These are phyloP conservation scores for Didymella exigua DNA, from an alignment of 2,329 filamentous ascomycete genomes.

Conservation along the genomic window DNA sequence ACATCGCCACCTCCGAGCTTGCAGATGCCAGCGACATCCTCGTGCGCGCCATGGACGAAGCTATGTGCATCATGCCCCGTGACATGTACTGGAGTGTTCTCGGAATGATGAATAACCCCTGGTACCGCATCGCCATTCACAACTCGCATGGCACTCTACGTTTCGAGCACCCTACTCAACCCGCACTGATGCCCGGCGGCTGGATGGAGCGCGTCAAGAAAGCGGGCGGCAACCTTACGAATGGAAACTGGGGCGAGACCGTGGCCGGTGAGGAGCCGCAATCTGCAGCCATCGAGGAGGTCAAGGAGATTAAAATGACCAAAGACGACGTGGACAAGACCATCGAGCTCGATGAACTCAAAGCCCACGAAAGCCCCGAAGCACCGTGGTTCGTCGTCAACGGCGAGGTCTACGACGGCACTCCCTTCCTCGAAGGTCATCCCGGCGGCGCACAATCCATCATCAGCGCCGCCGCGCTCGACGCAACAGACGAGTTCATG, in stretches of 20 bases:
- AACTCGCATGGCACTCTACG: conserved; percentile 64
- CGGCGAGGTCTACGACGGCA: conserved; percentile 88
- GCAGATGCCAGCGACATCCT: conserved; percentile 72
- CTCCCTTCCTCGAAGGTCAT: conserved; percentile 77
- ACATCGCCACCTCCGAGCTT: conserved; percentile 68
- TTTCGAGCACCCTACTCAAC: conserved; percentile 90
- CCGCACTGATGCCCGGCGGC: conserved; percentile 75
- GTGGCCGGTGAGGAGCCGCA: conserved; percentile 58
- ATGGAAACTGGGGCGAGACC: conserved; percentile 84
- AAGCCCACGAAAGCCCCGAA: conserved; percentile 66
- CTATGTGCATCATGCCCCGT: conserved; percentile 81
- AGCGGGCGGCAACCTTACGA: conserved; percentile 75
- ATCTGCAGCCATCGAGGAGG: conserved; percentile 54
- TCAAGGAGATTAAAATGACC: conserved; percentile 76
- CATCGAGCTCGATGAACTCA: conserved; percentile 75
- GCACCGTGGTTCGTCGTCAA: conserved; percentile 88
- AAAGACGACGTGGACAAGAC: conserved; percentile 66
- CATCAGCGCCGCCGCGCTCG: conserved; percentile 77
- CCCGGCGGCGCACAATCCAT: conserved; percentile 89
- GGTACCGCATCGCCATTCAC: conserved; percentile 81
- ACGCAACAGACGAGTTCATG: conserved; percentile 87
- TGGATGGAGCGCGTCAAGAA: conserved; percentile 96
- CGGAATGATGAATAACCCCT: conserved; percentile 98
- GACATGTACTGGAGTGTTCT: conserved; percentile 97
- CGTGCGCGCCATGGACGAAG: conserved; percentile 87